Evolutionary conservation across 2,329 filamentous ascomycete genomes (phyloP).

Genomic region (Trichophyton simii): DNA sequence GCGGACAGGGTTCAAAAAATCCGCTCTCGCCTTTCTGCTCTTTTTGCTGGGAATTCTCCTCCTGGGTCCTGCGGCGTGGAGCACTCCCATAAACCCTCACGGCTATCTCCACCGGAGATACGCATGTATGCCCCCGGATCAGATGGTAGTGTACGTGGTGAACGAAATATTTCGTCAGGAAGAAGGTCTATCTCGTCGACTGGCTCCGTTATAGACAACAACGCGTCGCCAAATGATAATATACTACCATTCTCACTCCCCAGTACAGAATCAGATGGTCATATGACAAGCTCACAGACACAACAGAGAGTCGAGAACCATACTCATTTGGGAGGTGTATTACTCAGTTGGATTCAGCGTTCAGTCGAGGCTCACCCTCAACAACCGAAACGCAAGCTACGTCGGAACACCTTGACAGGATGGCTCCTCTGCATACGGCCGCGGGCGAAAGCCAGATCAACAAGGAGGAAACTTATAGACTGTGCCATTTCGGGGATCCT

Average conservation of each 20-base stretch:
- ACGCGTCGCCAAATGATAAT: slow-evolving; percentile 8
- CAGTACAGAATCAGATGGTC: not conserved
- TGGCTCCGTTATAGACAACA: slow-evolving; percentile 17
- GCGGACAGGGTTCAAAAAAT: not conserved
- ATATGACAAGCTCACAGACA: too few species aligned
- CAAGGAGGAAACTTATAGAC: slow-evolving; percentile 39
- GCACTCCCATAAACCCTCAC: not conserved
- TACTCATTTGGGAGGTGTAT: not conserved
- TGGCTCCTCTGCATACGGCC: slow-evolving; percentile 13
- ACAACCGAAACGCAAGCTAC: not conserved
- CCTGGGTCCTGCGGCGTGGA: not conserved
- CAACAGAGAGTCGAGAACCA: not conserved
- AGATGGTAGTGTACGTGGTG: not conserved
- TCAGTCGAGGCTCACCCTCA: not conserved
- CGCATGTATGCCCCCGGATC: slow-evolving; percentile 4
- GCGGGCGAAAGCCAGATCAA: slow-evolving; percentile 13
- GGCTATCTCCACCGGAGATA: not conserved
- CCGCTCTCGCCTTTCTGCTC: not conserved
- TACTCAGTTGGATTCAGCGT: not conserved
- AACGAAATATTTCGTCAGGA: not conserved
- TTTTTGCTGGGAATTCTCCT: not conserved
- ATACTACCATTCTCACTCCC: slow-evolving; percentile 9
- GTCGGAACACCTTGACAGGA: not conserved
- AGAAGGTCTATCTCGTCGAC: slow-evolving; percentile 16
- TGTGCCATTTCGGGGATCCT: slow-evolving; percentile 55